These are phyloP conservation scores for Pseudovirgaria hyperparasitica DNA, from an alignment of 2,329 filamentous ascomycete species.

Conservation along the genomic window DNA sequence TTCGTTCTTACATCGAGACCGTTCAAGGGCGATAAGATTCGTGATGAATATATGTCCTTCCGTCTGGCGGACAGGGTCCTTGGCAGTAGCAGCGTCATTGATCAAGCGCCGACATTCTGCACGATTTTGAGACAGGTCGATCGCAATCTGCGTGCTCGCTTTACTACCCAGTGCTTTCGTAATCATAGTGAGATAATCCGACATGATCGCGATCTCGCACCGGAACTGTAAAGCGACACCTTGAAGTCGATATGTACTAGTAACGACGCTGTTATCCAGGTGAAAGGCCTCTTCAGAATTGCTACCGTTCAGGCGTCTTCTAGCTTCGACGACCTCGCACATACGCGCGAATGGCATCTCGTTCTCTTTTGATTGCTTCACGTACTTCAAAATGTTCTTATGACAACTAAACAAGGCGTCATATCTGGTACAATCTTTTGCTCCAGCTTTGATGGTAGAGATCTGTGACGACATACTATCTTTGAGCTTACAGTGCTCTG, in stretches of 20 bases:
- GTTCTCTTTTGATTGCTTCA: slow-evolving; percentile 23
- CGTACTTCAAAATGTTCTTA: slow-evolving; percentile 11
- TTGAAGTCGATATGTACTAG: no score
- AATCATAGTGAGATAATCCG: slow-evolving; percentile 24
- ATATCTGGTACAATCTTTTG: slow-evolving; percentile 7
- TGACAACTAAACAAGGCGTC: slow-evolving; percentile 6
- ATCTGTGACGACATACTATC: slow-evolving; percentile 6
- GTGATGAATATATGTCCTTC: slow-evolving; percentile 41
- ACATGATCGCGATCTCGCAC: no score
- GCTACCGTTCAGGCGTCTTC: slow-evolving; percentile 17
- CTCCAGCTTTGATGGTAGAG: slow-evolving; percentile 3
- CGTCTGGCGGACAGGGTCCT: slow-evolving; percentile 30
- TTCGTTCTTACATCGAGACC: slow-evolving; percentile 7
- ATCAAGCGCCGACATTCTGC: slow-evolving; percentile 30
- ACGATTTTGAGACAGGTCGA: slow-evolving; percentile 23
- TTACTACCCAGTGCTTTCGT: slow-evolving; percentile 30
- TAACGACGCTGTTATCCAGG: slow-evolving; percentile 11
- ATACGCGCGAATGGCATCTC: slow-evolving; percentile 40
- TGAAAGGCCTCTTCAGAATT: slow-evolving; percentile 18
- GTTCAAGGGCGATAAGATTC: slow-evolving; percentile 34
- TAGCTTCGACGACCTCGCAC: slow-evolving; percentile 31
- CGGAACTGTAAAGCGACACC: no score
- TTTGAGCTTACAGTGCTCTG: slow-evolving; percentile 3
- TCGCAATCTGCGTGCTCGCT: slow-evolving; percentile 12
- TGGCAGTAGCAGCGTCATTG: slow-evolving; percentile 20